These are phyloP conservation scores for Aspergillus sp. DNA, from an alignment of 2,329 filamentous ascomycete genomes.

Conservation along the genomic window DNA sequence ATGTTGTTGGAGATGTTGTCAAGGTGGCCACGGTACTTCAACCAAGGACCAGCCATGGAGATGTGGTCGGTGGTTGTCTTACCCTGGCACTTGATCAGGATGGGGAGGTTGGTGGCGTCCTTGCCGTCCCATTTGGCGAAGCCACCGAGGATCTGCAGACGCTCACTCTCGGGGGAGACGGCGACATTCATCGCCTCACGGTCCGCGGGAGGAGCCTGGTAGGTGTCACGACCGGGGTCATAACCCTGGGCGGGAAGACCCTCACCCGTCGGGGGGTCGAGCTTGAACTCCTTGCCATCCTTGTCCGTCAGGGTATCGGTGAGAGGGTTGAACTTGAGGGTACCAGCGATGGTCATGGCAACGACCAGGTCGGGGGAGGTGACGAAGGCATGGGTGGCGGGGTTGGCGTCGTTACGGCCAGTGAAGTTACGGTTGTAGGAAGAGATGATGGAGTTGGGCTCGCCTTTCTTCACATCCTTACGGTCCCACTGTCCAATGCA, in stretches of 20 bases:
- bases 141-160: constrained; percentile 82
- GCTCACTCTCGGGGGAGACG: constrained; percentile 82
- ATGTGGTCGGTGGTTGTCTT: constrained; percentile 98
- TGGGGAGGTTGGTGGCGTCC: constrained; percentile 73
- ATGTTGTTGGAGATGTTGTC: constrained; percentile 99
- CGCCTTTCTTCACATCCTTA: constrained; percentile 85
- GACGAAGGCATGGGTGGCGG: constrained; percentile 87
- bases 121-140: constrained; percentile 89
- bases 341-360: constrained; percentile 74
- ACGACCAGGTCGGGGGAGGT: constrained; percentile 85
- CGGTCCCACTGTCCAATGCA: constrained; percentile 97
- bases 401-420: constrained; percentile 92
- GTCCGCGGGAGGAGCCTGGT: constrained; percentile 85
- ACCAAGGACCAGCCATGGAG: constrained; percentile 92
- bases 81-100: constrained; percentile 91
- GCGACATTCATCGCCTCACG: constrained; percentile 65
- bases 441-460: constrained; percentile 91
- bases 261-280: constrained; percentile 68
- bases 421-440: constrained; percentile 99
- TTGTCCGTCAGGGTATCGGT: constrained; percentile 88
- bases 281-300: constrained; percentile 91
- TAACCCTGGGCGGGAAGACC: constrained; percentile 76
- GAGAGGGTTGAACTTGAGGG: constrained; percentile 87
- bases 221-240: constrained; percentile 85
- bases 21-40: constrained; percentile 97